Conservation (phyloP, 1,139 yeast species). For the Blastobotrys arbuscula region DNA sequence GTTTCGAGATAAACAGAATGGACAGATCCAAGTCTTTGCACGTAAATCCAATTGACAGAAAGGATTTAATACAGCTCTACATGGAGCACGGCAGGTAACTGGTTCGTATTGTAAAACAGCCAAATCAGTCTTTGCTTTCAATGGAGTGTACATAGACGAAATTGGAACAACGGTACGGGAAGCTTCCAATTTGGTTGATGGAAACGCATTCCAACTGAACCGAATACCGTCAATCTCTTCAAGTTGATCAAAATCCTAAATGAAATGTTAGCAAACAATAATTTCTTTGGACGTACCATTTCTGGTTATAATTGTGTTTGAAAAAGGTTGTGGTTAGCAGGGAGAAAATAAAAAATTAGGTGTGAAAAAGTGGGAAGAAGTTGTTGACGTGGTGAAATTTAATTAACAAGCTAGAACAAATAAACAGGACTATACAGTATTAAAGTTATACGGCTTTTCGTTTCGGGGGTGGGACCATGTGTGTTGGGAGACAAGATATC, state of each 20-base stretch:
- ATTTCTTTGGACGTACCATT: background rate
- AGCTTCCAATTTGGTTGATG: slow-evolving; percentile 86
- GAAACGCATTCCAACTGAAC: slow-evolving; percentile 85
- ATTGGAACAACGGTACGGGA: slow-evolving; percentile 91
- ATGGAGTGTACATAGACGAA: slow-evolving; percentile 90
- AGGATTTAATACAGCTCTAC: slow-evolving; percentile 86
- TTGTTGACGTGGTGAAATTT: slow-evolving; percentile 7
- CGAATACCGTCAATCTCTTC: slow-evolving; percentile 91
- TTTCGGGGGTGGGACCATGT: too few species aligned
- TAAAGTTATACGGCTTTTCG: too few species aligned
- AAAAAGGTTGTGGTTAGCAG: background rate
- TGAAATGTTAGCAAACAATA: background rate
- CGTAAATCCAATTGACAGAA: slow-evolving; percentile 75
- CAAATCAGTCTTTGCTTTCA: slow-evolving; percentile 71
- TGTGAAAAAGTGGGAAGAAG: background rate
- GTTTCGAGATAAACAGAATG: slow-evolving; percentile 75
- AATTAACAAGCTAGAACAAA: too few species aligned
- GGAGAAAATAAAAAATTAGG: background rate
- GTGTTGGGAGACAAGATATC: too few species aligned
- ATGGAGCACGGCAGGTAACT: slow-evolving; percentile 71
- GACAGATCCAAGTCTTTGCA: slow-evolving; percentile 85
- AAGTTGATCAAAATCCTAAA: slow-evolving; percentile 68
- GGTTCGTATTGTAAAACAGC: slow-evolving; percentile 89
- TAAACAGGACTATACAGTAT: too few species aligned
- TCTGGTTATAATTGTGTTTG: background rate